phyloP scores from a whole-genome alignment of 1,284 basidiomycete species.

The Paramarasmius palmivorus region DNA sequence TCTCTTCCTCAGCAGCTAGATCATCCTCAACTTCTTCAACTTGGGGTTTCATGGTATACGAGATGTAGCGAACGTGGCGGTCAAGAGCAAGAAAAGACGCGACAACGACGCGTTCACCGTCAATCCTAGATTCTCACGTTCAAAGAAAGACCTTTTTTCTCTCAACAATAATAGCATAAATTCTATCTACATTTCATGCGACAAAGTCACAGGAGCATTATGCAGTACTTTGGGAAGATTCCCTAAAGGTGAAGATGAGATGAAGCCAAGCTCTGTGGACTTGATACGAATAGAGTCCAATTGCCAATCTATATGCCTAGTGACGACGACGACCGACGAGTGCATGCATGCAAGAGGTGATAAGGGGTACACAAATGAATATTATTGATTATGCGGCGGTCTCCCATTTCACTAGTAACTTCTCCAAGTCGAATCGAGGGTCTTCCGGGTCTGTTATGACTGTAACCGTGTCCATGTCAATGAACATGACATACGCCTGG shows the following conservation, averaged over 20 bases:
- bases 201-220: too few species aligned
- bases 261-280: too few species aligned
- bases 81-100: not conserved
- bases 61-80: not conserved
- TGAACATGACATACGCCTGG: slow-evolving; percentile 14
- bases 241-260: too few species aligned
- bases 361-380: not conserved
- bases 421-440: slow-evolving; percentile 96
- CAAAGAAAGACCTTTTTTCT: not conserved
- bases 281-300: too few species aligned
- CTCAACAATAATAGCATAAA: too few species aligned
- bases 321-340: not conserved
- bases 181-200: not conserved
- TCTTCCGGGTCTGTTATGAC: slow-evolving; percentile 93
- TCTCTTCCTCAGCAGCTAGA: slow-evolving; percentile 81
- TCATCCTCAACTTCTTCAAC: slow-evolving; percentile 81
- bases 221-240: too few species aligned
- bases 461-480: slow-evolving; percentile 36
- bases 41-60: slow-evolving; percentile 57
- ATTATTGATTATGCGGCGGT: slow-evolving; percentile 44
- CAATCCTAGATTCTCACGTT: slow-evolving; percentile 11
- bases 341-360: not conserved
- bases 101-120: slow-evolving; percentile 8
- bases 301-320: not conserved
- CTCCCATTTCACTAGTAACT: slow-evolving; percentile 80